phyloP scores from a whole-genome alignment of 129 eudicot species.

The Escallonia herrerae region DNA sequence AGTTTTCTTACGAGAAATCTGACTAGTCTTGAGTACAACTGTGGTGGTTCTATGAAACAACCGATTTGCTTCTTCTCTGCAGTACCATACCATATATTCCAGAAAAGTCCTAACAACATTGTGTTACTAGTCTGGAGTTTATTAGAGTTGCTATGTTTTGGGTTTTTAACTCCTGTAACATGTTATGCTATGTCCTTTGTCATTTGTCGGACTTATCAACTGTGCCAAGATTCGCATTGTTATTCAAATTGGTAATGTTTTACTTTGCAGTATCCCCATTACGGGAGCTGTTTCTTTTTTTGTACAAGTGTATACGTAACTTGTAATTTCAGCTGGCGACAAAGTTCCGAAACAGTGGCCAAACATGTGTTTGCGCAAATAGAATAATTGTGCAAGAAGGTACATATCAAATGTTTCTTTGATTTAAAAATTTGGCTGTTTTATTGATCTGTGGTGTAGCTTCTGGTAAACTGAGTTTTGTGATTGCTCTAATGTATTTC shows the following conservation, averaged over 20 bases:
- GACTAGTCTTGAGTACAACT: no score
- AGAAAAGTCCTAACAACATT: no score
- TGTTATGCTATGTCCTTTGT: no score
- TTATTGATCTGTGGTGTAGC: not conserved
- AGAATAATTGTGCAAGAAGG: conserved; percentile 97
- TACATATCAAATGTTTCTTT: conserved; percentile 11
- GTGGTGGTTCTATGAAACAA: no score
- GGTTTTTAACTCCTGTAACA: no score
- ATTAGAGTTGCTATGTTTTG: no score
- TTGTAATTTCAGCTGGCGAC: conserved; percentile 62
- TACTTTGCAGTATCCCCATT: not conserved
- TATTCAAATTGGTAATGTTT: not conserved
- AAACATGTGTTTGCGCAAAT: conserved; percentile 91
- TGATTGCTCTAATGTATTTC: no score
- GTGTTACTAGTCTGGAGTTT: no score
- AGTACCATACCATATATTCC: no score
- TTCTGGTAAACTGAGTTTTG: not conserved
- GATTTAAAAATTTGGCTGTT: not conserved
- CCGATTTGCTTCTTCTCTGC: no score
- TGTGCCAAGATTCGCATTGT: not conserved
- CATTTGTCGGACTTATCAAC: no score
- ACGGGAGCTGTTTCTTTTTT: not conserved
- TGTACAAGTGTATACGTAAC: conserved; percentile 3
- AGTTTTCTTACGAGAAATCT: not conserved
- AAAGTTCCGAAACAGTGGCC: conserved; percentile 91